Base-by-base conservation (phyloP, 1,284 basidiomycete genomes). In the Boletus sp. region DNA sequence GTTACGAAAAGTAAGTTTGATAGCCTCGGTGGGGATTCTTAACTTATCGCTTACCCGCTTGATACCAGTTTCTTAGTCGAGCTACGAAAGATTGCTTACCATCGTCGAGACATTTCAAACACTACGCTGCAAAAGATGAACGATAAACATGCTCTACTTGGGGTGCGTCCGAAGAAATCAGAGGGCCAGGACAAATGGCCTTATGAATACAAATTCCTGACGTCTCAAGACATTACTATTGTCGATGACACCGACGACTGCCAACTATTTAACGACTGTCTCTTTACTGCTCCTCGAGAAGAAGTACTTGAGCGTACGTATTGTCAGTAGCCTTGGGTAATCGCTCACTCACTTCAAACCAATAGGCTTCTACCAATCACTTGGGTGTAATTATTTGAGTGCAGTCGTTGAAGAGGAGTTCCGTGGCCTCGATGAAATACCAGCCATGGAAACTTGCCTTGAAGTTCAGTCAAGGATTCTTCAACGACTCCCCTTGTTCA, bases 401-500 rank as follows among this genome's bases (percentile, higher is more conserved):
- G 21, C 49, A 1, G n/a, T 59, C 4, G 31, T 60, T 30, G 21
- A 28, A 3, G 59, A 59, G 27, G 30, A 9, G 25, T 59, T 1
- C 9, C 3, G 38, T 8, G 25, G 17, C 13, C 23, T 58, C 31
- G 4, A 8, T 27, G 58, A 59, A 58, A 30, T 37, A 13, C 25
- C 17, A 7, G 11, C 38, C 17, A 21, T 21, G 21, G 5, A 46
- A 27, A 31, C 33, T 6, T 58, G 47, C 40, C 4, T 1, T 5
- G 13, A 37, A 37, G 21, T 59, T 46, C 55, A 27, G 50, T 37
- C 55, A 21, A 11, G 35, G 27, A 33, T 59, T 44, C 54, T 59
- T 21, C 31, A 59, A 9, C 38, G 55, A 27, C 48, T 59, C 13
- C 58, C 55, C 38, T 38, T 59, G 31, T 59, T 59, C 55, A n/a